Conservation (phyloP, 2,329 filamentous ascomycete genomes). For the Diaporthe longicolla region DNA sequence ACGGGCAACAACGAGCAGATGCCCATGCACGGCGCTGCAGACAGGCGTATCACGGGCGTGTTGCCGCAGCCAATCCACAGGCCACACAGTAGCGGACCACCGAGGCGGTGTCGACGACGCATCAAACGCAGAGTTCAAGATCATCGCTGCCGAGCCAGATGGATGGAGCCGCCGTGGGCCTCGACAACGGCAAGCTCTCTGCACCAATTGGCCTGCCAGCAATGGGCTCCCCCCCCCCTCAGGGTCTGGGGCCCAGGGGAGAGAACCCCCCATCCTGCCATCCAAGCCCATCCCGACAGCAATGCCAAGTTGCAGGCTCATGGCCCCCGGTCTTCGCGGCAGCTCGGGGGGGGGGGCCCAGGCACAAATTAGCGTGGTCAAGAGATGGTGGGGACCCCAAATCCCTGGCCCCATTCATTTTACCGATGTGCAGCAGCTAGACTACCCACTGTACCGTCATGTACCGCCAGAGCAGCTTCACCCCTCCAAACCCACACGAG, state of each 20-base stretch:
- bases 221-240: not conserved
- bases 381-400: slow-evolving; percentile 37
- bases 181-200: slow-evolving; percentile 6
- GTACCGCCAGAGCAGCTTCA: slow-evolving; percentile 30
- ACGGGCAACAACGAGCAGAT: not conserved
- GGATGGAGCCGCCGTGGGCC: slow-evolving; percentile 33
- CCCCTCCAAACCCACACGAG: slow-evolving; percentile 23
- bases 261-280: not conserved
- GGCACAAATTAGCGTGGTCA: slow-evolving; percentile 32
- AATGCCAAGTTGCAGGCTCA: slow-evolving; percentile 36
- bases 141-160: slow-evolving; percentile 35
- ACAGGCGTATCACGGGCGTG: slow-evolving; percentile 21
- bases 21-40: slow-evolving; percentile 24
- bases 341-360: slow-evolving; percentile 17
- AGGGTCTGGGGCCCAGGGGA: slow-evolving; percentile 32
- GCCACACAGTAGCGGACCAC: slow-evolving; percentile 22
- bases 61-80: slow-evolving; percentile 25
- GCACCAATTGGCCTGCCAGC: slow-evolving; percentile 27
- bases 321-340: slow-evolving; percentile 23
- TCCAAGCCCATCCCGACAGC: slow-evolving; percentile 17
- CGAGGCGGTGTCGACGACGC: slow-evolving; percentile 27
- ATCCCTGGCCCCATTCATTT: slow-evolving; percentile 41
- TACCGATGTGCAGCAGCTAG: slow-evolving; percentile 33
- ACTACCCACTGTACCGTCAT: slow-evolving; percentile 3
- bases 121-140: slow-evolving; percentile 29